phyloP scores from a whole-genome alignment of 805 yeast genomes.

The Zygosaccharomyces siamensis region DNA sequence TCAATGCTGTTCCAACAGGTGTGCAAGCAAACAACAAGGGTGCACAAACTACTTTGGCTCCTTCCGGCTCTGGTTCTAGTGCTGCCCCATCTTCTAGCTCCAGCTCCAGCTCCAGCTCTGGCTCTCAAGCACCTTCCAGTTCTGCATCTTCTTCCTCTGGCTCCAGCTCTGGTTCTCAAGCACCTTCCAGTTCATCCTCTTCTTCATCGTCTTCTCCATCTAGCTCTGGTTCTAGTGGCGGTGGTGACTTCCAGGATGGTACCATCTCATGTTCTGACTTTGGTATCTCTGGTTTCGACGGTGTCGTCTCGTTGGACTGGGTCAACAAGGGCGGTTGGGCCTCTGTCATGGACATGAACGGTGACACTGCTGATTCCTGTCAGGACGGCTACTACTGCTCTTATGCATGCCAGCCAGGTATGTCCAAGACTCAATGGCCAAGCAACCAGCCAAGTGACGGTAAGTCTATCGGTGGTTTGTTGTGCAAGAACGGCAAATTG shows the following conservation, averaged over 20 bases:
- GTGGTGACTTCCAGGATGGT: conserved; percentile 67
- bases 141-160: not conserved
- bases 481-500: conserved; percentile 57
- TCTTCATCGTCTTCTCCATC: conserved; percentile 22
- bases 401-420: conserved; percentile 74
- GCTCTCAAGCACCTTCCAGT: conserved; percentile 4
- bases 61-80: conserved; percentile 18
- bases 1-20: not conserved
- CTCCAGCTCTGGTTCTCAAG: conserved; percentile 7
- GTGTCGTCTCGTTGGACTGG: conserved; percentile 59
- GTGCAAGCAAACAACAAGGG: conserved; percentile 9
- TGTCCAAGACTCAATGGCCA: conserved; percentile 82
- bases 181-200: conserved; percentile 8
- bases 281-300: conserved; percentile 58
- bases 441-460: conserved; percentile 60
- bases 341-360: conserved; percentile 55
- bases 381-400: conserved; percentile 68
- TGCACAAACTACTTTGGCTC: conserved; percentile 16
- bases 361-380: conserved; percentile 58
- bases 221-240: conserved; percentile 33
- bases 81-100: conserved; percentile 6
- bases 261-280: conserved; percentile 53
- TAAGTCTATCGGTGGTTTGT: conserved; percentile 67
- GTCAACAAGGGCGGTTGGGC: conserved; percentile 47
- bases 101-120: conserved; percentile 9